Base-by-base conservation (phyloP, 2,329 filamentous ascomycete species). In the Sclerotinia borealis region DNA sequence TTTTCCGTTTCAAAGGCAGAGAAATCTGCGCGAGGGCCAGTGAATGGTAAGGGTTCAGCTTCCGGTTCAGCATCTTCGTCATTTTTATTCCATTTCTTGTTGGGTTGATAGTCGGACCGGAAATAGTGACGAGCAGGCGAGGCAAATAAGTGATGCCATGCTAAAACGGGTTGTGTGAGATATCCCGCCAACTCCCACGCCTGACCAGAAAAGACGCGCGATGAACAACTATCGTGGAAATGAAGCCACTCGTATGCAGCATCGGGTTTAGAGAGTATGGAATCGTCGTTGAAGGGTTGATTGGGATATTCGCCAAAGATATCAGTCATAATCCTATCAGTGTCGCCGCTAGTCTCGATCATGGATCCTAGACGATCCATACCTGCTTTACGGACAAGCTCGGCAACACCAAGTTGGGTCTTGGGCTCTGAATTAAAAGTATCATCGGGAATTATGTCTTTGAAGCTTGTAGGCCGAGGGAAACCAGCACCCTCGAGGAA, bases 151-250 rank as follows among this genome's bases (percentile, higher is more conserved):
- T 91, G 82, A 74, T 99, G 96, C 72, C 96, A 97, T 4, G 91
- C 95, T 1, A 98, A 83, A 19, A 95, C 84, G 0, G 93, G 88
- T 69, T 95, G 90, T 71, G 88, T 91, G 55, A 98, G 83, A 74
- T 99, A 99, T 0, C 91, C 88, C 0, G 84, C 85, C 19, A 99
- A 79, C 75, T 99, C 95, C 90, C 95, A 99, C 63, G 96, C 93
- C 74, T 97, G 93, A 64, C 85, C 87, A n/a, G 85, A 79, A 73
- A 88, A 96, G 1, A 98, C 83, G 45, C 88, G 86, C 0, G 88
- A 87, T 29, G 91, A 92, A 67, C 96, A 87, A 0, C 81, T 80
- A 71, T 98, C 95, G 76, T 97, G 91, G 76, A 99, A 98, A 75
- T 96, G 82, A 62, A 99, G 84, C 95, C 95, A 99, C 72, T 97